Conservation (phyloP, 2,329 filamentous ascomycete species). For the Colletotrichum caudatum region DNA sequence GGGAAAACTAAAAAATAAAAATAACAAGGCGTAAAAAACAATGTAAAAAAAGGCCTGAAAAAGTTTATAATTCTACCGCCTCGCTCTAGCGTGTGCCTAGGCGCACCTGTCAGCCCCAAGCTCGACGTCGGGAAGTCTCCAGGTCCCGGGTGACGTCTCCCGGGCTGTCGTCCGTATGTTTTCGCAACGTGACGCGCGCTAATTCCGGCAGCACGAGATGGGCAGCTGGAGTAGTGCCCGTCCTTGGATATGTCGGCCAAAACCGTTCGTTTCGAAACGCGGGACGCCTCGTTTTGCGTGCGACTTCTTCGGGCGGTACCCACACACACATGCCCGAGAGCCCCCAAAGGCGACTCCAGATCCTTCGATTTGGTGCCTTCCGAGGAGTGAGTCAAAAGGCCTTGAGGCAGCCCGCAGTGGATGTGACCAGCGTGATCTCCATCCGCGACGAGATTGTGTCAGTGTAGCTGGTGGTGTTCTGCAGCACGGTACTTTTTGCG, state of each 20-base stretch:
- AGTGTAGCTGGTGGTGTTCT: not conserved
- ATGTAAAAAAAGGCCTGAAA: too few species aligned
- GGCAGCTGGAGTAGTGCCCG: not conserved
- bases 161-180: not conserved
- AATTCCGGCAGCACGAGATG: not conserved
- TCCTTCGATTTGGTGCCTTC: not conserved
- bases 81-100: not conserved
- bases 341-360: not conserved
- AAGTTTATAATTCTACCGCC: not conserved
- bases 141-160: not conserved
- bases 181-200: not conserved
- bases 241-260: not conserved
- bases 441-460: not conserved
- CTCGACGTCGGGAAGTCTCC: not conserved
- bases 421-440: not conserved
- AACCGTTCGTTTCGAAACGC: conserved; percentile 29
- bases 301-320: not conserved
- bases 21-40: too few species aligned
- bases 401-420: not conserved
- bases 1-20: not conserved
- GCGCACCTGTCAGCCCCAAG: too few species aligned
- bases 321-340: conserved; percentile 3
- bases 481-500: conserved; percentile 9
- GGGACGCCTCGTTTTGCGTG: not conserved
- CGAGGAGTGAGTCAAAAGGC: too few species aligned